Conservation (phyloP, 2,329 filamentous ascomycete genomes). For the Purpureocillium lavendulum region DNA sequence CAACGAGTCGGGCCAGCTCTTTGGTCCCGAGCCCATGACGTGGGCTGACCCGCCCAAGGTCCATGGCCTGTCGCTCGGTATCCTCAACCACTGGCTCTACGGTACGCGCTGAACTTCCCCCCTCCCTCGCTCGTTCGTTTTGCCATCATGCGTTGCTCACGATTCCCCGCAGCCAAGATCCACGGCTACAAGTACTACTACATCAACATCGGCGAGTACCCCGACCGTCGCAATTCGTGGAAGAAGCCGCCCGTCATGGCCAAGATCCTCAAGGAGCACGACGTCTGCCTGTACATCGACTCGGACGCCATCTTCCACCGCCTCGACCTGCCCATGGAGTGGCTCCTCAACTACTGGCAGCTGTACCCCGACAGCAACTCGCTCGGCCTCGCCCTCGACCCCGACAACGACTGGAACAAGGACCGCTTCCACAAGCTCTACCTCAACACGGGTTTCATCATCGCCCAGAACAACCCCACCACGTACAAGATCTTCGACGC, state of each 20-base stretch:
- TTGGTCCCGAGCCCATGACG: conserved; percentile 22
- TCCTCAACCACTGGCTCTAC: conserved; percentile 37
- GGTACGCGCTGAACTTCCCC: conserved; percentile 15
- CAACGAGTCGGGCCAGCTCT: conserved; percentile 24
- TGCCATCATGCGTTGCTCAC: no score
- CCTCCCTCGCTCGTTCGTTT: no score
- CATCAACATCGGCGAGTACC: conserved; percentile 26
- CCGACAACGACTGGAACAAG: conserved; percentile 25
- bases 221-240: conserved; percentile 36
- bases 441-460: conserved; percentile 45
- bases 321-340: conserved; percentile 35
- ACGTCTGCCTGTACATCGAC: conserved; percentile 34
- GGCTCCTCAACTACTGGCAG: conserved; percentile 39
- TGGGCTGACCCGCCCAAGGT: conserved; percentile 24
- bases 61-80: conserved; percentile 28
- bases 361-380: conserved; percentile 29
- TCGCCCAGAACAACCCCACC: conserved; percentile 40
- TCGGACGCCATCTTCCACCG: conserved; percentile 35
- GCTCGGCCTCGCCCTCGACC: conserved; percentile 32
- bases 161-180: conserved; percentile 26
- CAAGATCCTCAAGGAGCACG: conserved; percentile 33
- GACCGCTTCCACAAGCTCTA: conserved; percentile 31
- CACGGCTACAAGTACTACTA: conserved; percentile 41
- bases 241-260: conserved; percentile 34
- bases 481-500: conserved; percentile 39